Evolutionary conservation across 148 eudicot genomes (phyloP), one percentile per base, ranked within the genome.

Genomic region (Camellia japonica): DNA sequence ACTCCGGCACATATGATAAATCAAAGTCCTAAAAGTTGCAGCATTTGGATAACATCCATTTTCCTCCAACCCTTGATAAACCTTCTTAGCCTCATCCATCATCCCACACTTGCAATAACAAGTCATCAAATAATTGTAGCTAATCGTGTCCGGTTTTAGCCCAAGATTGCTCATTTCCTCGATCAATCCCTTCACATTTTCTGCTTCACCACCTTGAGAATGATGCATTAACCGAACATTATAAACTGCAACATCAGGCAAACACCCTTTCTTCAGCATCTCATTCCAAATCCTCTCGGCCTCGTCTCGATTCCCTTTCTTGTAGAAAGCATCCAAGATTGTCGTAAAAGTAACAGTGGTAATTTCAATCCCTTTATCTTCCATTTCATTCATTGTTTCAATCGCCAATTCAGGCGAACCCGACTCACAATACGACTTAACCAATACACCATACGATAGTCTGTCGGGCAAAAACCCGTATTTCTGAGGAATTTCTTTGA

Each of bases 1-100:
- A 66, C 80, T 87, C 89, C 73, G 91, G 78, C 91, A 91, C 80
- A 85, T 68, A 73, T 92, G 78, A 79, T 76, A 83, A 2, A 94
- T 73, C 90, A 90, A 83, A 30, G 93, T 91, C 88, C 93, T 93
- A 86, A 89, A 93, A 9, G 93, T 94, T 1, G 93, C 90, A 1
- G 91, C 91, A 83, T 91, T 94, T 10, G 93, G 90, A 49, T 80
- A 83, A 59, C 89, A 87, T 67, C 92, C 89, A 74, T 89, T 86
- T 2, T 56, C 78, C 87, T 82, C 80, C 80, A 94, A 81, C 56
- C 80, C 97, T 20, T 83, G 80, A 63, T 77, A 94, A 41, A 89
- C 89, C 85, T 82, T 85, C 90, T 83, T 78, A 7, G 97, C 98
- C 68, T 91, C 95, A 63, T 89, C 90, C 88, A 92, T 81, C 94